Base-by-base conservation (phyloP, 75 land plant genomes). In the Azolla pinnata region DNA sequence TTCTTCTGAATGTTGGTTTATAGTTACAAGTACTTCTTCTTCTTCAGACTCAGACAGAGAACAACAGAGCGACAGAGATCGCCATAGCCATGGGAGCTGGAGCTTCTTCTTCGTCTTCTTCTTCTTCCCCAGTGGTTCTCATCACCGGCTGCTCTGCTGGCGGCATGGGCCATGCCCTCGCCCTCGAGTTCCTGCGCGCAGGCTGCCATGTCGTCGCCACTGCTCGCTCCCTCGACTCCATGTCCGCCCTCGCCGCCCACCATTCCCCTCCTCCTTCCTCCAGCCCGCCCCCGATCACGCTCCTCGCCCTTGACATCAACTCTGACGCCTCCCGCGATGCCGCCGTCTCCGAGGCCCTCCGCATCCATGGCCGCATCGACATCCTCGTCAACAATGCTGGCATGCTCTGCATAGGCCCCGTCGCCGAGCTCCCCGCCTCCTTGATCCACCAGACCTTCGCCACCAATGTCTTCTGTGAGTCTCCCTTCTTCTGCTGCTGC, bases 311-410 rank as follows among this genome's bases (percentile, higher is more conserved):
- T 4, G 88, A 90, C 30, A 79, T 90, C 0, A 4, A 27, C 2
- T 79, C 83, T 0, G 79, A 77, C 0, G 73, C 75, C 5, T 84
- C 80, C 57, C 65, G 84, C 1, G 45, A 57, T 20, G 58, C 35
- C 17, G 79, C 74, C 1, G 58, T 83, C 62, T 50, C 61, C 0
- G 33, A 21, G 2, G 79, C 74, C 4, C 18, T 83, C 0, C 72
- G 73, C 4, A 75, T 25, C 70, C 75, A 78, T 24, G 91, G 99
- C 0, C 64, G 81, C 10, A 70, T 95, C 7, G 99, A 95, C 60
- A 67, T 95, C 12, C 68, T 93, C 24, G 87, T 93, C 10, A 93
- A 93, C 42, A 93, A 93, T 29, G 98, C 98, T 1, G 98, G 83
- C 23, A 53, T 95, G 14, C 87, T 69, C 25, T 75, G 87, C 32